Conservation (phyloP, 345 rosid species). For the Excoecaria cochinchinensis region DNA sequence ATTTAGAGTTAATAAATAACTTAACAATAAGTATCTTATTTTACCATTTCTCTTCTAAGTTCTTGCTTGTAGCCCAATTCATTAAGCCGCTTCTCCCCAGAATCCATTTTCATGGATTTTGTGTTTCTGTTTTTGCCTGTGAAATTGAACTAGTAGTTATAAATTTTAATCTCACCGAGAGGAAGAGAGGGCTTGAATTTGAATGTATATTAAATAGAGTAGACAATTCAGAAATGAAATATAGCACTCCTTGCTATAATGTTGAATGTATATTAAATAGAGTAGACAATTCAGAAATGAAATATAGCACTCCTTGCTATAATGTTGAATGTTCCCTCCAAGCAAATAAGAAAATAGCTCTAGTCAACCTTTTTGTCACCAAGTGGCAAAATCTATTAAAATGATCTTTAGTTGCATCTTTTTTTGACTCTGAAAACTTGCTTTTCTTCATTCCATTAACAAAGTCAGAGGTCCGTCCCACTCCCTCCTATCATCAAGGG, state of each 20-base stretch:
- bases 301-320: not conserved
- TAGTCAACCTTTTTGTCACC: not conserved
- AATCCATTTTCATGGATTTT: constrained; percentile 39
- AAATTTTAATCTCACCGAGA: too few relatives aligned
- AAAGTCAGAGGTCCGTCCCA: too few relatives aligned
- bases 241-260: not conserved
- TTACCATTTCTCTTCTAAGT: constrained; percentile 61
- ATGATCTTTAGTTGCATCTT: too few relatives aligned
- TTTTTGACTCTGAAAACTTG: too few relatives aligned
- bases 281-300: too few relatives aligned
- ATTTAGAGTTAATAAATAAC: not conserved
- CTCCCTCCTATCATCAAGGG: too few relatives aligned
- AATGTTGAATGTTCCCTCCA: not conserved
- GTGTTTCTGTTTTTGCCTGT: not conserved
- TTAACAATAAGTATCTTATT: not conserved
- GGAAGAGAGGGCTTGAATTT: too few relatives aligned
- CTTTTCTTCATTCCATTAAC: too few relatives aligned
- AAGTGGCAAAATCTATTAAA: not conserved
- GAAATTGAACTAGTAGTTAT: not conserved
- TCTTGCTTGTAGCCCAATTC: constrained; percentile 68
- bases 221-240: too few relatives aligned
- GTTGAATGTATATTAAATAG: not conserved
- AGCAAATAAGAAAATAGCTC: not conserved
- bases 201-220: too few relatives aligned
- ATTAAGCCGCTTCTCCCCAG: constrained; percentile 62